Evolutionary conservation across 768 basidiomycete species (phyloP), one percentile per base, ranked within the genome.

Genomic region (Coprinellus aureogranulatus): DNA sequence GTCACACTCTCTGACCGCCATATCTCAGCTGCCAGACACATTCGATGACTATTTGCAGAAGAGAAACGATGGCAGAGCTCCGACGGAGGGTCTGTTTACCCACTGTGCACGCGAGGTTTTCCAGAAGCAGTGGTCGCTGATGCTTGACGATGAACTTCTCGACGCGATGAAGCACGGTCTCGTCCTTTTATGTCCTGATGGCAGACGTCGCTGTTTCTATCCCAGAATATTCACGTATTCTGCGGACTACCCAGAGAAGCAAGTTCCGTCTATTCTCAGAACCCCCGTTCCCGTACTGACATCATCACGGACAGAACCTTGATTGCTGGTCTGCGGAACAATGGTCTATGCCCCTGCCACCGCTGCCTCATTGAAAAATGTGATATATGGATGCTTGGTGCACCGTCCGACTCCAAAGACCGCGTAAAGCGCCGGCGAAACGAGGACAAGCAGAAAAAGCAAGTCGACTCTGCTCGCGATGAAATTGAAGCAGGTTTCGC

Each of bases 191-290:
- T 77, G 70, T 51, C 44, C 44, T 11, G 75, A 77, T 65, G 70
- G 72, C 0, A 61, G 73, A 10, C 3, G 30, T 3, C 65, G 70
- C 0, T 65, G 63, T 1, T 48, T 75, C 9, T 76, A 64, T 53
- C 73, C 72, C 10, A 64, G 68, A 1, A 61, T 77, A 18, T 70
- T 75, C 42, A 74, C 67, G 0, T 75, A 75, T 54, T 68, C 71
- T 6, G 73, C 75, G 0, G 75, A 77, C 60, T 77, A 76, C 55
- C 74, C 72, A 8, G 73, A 77, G 54, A 76, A 75, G 75, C 76
- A 59, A 26, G 67, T 55, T 3, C 28, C 28, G 4, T 10, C 16
- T 8, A 4, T 9, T 30, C 30, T 28, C 31, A 16, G 16, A 16
- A 14, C 20, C 28, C 5, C n/a, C 16, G 9, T 31, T 6, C 25